Evolutionary conservation across 2,329 filamentous ascomycete species (phyloP), one percentile per base, ranked within the genome.

Genomic region (Didymellaceae sp.): DNA sequence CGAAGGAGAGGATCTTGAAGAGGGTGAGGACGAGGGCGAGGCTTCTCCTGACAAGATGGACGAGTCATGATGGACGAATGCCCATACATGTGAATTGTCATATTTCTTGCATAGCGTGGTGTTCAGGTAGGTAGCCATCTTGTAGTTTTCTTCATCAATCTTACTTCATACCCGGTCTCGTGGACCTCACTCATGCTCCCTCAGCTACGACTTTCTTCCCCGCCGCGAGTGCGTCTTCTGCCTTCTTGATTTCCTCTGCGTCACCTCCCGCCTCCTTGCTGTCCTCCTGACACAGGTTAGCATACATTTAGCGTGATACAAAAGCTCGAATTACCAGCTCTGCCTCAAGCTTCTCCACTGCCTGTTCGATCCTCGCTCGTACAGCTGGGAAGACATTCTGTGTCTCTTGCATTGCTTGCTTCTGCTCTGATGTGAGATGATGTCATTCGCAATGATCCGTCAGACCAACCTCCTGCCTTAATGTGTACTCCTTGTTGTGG

Each of bases 371-470:
- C 66, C 90, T 87, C 66, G 83, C 72, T 63, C 82, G 83, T 59
- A 97, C 76, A 1, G 84, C 84, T 2, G 81, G 87, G 63, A 97
- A 88, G 21, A 97, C 85, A 47, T 86, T 88, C 70, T 88, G 88
- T 7, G 94, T 97, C 77, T 99, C 90, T 59, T 91, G 86, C n/a
- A 91, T 78, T 17, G 89, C 92, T 78, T 84, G 83, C 76, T 84
- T 83, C 91, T 96, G 65, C 11, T 14, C 10, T 18, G 10, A 11
- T 32, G 42, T 51, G 7, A 51, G 30, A 34, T 3, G 10, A 20
- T 4, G 9, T 8, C 1, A 18, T 10, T 24, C 5, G 6, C 7
- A 8, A 7, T 14, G 2, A 13, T 4, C 1, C 2, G n/a, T 3
- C 2, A 11, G 14, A 5, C 42, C 39, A 73, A 96, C 94, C 83